These are phyloP conservation scores for Physocladia obscura DNA, from an alignment of 192 early-diverging fungal genomes.

Conservation along the genomic window DNA sequence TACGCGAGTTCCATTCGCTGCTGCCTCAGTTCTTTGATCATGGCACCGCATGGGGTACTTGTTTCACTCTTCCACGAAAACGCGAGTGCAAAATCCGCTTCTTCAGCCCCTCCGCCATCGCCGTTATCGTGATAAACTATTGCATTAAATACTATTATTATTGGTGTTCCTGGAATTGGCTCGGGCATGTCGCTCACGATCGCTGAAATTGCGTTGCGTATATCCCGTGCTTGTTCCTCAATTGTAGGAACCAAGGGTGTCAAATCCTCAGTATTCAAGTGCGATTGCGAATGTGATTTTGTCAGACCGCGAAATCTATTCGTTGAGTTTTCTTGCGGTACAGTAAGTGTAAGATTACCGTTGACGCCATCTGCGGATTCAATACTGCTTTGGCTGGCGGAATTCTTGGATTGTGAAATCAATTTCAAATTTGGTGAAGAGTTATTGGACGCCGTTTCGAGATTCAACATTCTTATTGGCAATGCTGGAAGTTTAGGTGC, in stretches of 20 bases:
- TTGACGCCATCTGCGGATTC: background rate
- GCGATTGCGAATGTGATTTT: background rate
- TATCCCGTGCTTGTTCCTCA: constrained; percentile 27
- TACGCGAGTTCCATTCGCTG: constrained; percentile 26
- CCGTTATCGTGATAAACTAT: constrained; percentile 25
- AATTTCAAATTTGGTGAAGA: too few species aligned
- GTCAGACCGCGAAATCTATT: too few species aligned
- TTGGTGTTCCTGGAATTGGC: constrained; percentile 32
- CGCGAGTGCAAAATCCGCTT: constrained; percentile 18
- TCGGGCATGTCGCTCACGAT: constrained; percentile 30
- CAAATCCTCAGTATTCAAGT: background rate
- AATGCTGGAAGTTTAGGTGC: constrained; percentile 5
- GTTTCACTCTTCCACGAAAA: constrained; percentile 33
- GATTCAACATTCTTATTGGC: too few species aligned
- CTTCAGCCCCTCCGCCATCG: background rate
- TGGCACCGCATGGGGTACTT: constrained; percentile 23
- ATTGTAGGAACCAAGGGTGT: background rate
- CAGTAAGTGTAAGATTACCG: background rate
- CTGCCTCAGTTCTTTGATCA: constrained; percentile 28
- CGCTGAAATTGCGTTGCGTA: constrained; percentile 26
- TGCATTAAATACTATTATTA: constrained; percentile 32
- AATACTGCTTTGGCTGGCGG: background rate
- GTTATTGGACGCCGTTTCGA: too few species aligned
- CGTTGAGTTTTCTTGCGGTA: background rate
- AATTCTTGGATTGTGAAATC: background rate